These are phyloP conservation scores for Asterophora lycoperdoides DNA, from an alignment of 768 basidiomycete genomes.

Conservation along the genomic window DNA sequence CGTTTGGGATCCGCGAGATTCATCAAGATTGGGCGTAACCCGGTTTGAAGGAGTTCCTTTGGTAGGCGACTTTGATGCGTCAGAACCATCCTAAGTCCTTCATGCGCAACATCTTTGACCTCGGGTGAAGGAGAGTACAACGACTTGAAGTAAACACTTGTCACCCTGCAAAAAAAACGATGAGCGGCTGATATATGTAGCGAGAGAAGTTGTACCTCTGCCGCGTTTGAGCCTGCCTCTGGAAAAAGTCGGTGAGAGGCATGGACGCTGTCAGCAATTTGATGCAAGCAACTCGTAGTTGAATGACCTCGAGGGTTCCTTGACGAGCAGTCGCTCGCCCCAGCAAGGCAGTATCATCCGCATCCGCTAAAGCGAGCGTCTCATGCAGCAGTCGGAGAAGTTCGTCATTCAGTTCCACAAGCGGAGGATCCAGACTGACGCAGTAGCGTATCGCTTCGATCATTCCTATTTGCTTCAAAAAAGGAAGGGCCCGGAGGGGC, in stretches of 20 bases:
- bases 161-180: constrained; percentile 56
- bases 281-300: constrained; percentile 91
- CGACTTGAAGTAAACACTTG: constrained; percentile 96
- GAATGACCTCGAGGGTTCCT: constrained; percentile 74
- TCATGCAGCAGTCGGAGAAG: constrained; percentile 88
- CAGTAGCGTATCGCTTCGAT: constrained; percentile 96
- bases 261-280: constrained; percentile 91
- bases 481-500: constrained; percentile 90
- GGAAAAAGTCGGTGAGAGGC: constrained; percentile 91
- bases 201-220: constrained; percentile 55
- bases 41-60: constrained; percentile 92
- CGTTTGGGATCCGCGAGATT: constrained; percentile 96
- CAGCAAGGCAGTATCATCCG: constrained; percentile 82
- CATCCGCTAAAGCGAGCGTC: constrained; percentile 91
- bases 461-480: constrained; percentile 95
- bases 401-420: constrained; percentile 91
- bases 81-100: constrained; percentile 85
- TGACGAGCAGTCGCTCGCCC: constrained; percentile 75
- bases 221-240: constrained; percentile 76
- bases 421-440: constrained; percentile 81
- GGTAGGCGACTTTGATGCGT: constrained; percentile 88
- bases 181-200: background rate
- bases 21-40: constrained; percentile 94
- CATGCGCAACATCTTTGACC: constrained; percentile 93
- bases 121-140: constrained; percentile 88